Base-by-base conservation (phyloP, 2,329 filamentous ascomycete species). In the Trichoderma semiorbis region DNA sequence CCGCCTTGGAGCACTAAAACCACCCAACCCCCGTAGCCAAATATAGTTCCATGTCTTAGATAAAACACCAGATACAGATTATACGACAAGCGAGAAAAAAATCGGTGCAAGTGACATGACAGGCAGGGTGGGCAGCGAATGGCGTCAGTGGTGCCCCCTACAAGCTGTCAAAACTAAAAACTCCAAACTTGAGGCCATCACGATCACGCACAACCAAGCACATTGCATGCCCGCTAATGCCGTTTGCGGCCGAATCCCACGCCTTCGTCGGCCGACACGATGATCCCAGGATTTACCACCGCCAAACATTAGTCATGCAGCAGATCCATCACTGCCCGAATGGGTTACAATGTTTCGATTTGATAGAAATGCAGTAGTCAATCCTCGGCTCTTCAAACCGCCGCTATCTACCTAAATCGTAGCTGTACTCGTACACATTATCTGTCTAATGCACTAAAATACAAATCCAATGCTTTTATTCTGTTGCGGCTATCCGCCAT, bases 401-500 rank as follows among this genome's bases (percentile, higher is more conserved):
- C 55, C 57, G n/a, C 26, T 18, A 18, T 50, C 55, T 50, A 57
- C 21, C 32, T 39, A 69, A 69, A 50, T 58, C 50, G 50, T 26
- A 34, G 50, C 39, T 58, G 24, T 43, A 53, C 32, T 28, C 21
- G 21, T 30, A 53, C 36, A 53, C 39, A 62, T 62, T 53, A 26
- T 36, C 32, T 36, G 34, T 53, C 53, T 43, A 5, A n/a, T n/a
- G 39, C 66, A 62, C 57, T 47, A 69, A 69, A 53, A 69, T 32
- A 50, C 55, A 61, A 36, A 61, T 47, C 21, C 39, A 47, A 62
- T 50, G 5, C 30, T 14, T 21, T 68, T 66, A 36, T 36, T 69
- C 32, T 69, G 39, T 21, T 69, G 24, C 66, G 26, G 55, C 66
- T 30, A 24, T 26, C 65, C 21, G 63, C 63, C 65, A 60, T 69